Percentiles rank a stretch among this genome's conserved stretches.
Conservation (phyloP, 2,329 filamentous ascomycete species). For the Pseudophaeomoniella oleicola region DNA sequence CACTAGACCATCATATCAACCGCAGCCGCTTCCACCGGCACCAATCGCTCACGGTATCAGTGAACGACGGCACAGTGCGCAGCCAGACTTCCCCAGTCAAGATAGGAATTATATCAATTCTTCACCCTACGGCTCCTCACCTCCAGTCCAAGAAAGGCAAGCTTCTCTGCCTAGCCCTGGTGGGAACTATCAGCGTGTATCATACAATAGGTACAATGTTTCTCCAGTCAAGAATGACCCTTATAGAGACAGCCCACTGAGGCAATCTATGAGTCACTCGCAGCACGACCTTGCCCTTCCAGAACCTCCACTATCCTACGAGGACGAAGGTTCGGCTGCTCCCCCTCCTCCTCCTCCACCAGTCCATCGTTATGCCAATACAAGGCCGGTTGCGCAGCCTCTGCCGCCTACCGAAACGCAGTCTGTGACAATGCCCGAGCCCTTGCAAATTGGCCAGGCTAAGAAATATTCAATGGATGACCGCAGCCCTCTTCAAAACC, state of each 20-base stretch:
- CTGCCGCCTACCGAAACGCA: constrained; percentile 1
- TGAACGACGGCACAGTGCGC: constrained; percentile 3
- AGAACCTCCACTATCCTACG: constrained; percentile 6
- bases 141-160: constrained; percentile 8
- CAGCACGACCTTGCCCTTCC: constrained; percentile 9
- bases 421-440: constrained; percentile 11
- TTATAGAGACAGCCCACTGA: constrained; percentile 14
- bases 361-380: constrained; percentile 12
- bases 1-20: not conserved
- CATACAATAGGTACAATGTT: constrained; percentile 9
- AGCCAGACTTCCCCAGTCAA: not conserved
- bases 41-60: not conserved
- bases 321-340: constrained; percentile 12
- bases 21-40: not conserved
- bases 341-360: constrained; percentile 18
- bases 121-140: constrained; percentile 5
- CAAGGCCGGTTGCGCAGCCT: constrained; percentile 3
- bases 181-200: constrained; percentile 2
- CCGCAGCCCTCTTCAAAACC: constrained; percentile 11
- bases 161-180: not conserved
- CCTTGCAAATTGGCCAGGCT: constrained; percentile 10
- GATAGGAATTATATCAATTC: not conserved
- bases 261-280: constrained; percentile 13
- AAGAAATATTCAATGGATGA: constrained; percentile 4
- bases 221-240: constrained; percentile 11